Base-by-base conservation (phyloP, 768 basidiomycete species). In the Podaxis sp. region DNA sequence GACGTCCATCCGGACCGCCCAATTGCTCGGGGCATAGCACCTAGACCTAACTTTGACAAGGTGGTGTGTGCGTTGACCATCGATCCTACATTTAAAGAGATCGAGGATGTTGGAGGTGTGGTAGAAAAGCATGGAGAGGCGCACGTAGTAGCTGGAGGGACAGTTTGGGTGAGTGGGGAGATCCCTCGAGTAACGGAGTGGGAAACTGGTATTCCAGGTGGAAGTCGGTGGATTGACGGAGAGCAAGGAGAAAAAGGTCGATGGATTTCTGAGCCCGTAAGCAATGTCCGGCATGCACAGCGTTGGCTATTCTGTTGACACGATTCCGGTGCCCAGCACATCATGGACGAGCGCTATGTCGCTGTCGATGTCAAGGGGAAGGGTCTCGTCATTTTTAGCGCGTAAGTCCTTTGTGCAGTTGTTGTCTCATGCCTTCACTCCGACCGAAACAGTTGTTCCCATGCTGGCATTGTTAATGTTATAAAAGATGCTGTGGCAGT, bases 391-490 rank as follows among this genome's bases (percentile, higher is more conserved):
- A 80, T 95, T 60, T 93, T 95, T 74, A 93, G 90, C 77, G 87
- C 93, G 88, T 91, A 64, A 72, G 91, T 81, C 11, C 37, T 22
- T 26, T 51, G 53, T 36, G 26, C 49, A 15, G 30, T 12, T 24
- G 17, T 38, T 26, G 40, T 41, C 15, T 11, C 54, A 28, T 37
- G 20, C 37, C 13, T 11, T 55, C n/a, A 46, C 26, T 37, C 63
- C 10, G 65, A 24, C 22, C 15, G 40, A 15, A 12, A 12, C 65
- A 81, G 79, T 12, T 81, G 78, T 62, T 81, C 79, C 5, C 92
- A 94, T 74, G 92, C 93, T 2, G 93, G 92, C 0, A 92, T 94
- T 59, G 87, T 91, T 49, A 95, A 95, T 65, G 93, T 95, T 28
- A 77, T 90, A 59, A 87, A 80, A 66, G 87, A 92, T 68, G 92